Evolutionary conservation across 2,329 filamentous ascomycete genomes (phyloP), one percentile per base, ranked within the genome.

Genomic region (Monascus ruber): DNA sequence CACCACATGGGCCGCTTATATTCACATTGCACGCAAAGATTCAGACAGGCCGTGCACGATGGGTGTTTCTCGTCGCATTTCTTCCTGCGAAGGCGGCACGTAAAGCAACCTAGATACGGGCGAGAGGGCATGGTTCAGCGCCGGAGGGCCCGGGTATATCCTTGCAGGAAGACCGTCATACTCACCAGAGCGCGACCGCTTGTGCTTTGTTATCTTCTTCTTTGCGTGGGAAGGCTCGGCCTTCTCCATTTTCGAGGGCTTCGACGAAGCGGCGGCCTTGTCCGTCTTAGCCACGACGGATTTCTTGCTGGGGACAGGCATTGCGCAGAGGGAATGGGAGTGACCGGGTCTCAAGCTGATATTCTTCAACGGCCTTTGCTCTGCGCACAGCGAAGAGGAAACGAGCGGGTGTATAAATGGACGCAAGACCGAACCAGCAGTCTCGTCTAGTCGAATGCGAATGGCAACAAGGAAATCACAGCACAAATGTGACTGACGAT

Each of bases 1-100:
- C 91, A 98, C 91, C 91, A 98, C 67, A 85, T 78, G 31, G 91
- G 91, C 58, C 88, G 74, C 73, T 94, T 94, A 71, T 96, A 98
- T 71, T 96, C 87, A 70, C 91, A 98, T 55, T 75, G 73, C 41
- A 98, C 74, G 39, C 84, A 83, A 41, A 98, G 80, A 56, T 80
- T 75, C 47, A 68, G 71, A 65, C 78, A 83, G 42, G 78, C 76
- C 51, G 69, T 72, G 59, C 79, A 82, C 36, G 69, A 61, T n/a
- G 75, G 71, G 54, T 78, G 79, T 44, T 70, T 71, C 56, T 83
- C 79, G 49, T 82, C 78, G 54, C 79, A 83, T 68, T 82, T 82
- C 68, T 82, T 82, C 48, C 79, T 63, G 56, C 79, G 73, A 46
- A 82, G 62, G 45, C 79, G 72, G 60, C 79, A 83, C 52, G 76